These are phyloP conservation scores for Eustoma russellianum DNA, from an alignment of 257 asterid species.

Conservation along the genomic window DNA sequence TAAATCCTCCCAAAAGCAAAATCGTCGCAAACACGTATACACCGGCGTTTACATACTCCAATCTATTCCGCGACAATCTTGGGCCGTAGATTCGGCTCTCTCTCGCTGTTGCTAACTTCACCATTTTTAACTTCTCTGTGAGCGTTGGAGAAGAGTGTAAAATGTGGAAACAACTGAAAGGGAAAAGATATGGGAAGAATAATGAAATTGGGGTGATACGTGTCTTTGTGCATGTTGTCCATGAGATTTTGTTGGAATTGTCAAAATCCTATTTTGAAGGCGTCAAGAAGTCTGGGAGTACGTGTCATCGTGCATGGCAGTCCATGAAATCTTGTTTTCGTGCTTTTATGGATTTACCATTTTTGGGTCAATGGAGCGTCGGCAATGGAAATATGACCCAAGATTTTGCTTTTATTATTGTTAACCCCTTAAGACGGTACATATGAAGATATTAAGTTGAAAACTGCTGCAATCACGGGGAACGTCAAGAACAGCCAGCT, in stretches of 20 bases:
- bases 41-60: conserved; percentile 86
- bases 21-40: conserved; percentile 62
- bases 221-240: conserved; percentile 31
- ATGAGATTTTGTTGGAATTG: neutral
- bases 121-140: conserved; percentile 30
- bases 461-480: conserved; percentile 32
- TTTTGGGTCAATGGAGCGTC: conserved; percentile 30
- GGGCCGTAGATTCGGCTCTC: conserved; percentile 80
- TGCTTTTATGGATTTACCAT: conserved; percentile 20
- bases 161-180: neutral
- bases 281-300: neutral
- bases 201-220: conserved; percentile 14
- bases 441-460: conserved; percentile 21
- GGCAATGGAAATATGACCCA: conserved; percentile 23
- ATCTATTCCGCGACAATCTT: conserved; percentile 37
- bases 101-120: conserved; percentile 82
- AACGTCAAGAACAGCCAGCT: conserved; percentile 30
- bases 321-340: neutral
- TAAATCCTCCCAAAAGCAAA: conserved; percentile 52
- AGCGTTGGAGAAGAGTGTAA: neutral
- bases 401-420: neutral
- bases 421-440: neutral
- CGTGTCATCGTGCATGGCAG: conserved; percentile 1
- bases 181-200: conserved; percentile 8
- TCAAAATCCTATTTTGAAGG: no score